These are phyloP conservation scores for Pyrenochaeta sp. DNA, from an alignment of 2,329 filamentous ascomycete species.

Conservation along the genomic window DNA sequence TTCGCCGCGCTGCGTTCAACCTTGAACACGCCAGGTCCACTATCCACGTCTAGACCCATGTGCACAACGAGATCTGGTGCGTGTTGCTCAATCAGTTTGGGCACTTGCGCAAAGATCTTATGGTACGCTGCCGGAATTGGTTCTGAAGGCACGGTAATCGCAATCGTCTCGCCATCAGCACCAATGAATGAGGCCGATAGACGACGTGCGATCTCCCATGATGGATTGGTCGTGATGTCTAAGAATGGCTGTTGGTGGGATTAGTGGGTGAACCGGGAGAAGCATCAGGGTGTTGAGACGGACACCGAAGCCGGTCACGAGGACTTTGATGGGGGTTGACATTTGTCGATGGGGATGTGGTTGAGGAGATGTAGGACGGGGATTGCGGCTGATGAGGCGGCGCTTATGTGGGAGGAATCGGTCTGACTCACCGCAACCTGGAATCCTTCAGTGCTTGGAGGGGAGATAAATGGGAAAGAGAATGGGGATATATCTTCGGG, in stretches of 20 bases:
- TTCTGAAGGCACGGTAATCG: constrained; percentile 69
- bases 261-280: constrained; percentile 2
- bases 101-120: constrained; percentile 68
- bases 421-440: constrained; percentile 2
- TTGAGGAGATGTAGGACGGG: too few relatives aligned
- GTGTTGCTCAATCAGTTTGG: constrained; percentile 64
- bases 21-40: constrained; percentile 64
- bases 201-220: constrained; percentile 75
- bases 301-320: constrained; percentile 57
- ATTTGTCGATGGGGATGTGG: neutral
- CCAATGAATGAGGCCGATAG: constrained; percentile 54
- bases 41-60: constrained; percentile 77
- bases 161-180: constrained; percentile 47
- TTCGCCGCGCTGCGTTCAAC: constrained; percentile 75
- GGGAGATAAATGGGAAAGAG: too few relatives aligned
- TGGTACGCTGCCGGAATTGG: constrained; percentile 76
- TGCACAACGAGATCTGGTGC: constrained; percentile 71
- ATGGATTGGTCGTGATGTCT: constrained; percentile 75
- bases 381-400: too few relatives aligned
- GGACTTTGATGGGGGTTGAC: constrained; percentile 43
- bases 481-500: too few relatives aligned
- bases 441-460: too few relatives aligned
- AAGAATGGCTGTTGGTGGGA: constrained; percentile 73
- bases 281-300: constrained; percentile 4
- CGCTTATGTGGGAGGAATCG: too few relatives aligned